Evolutionary conservation across 1,284 basidiomycete genomes (phyloP).

Genomic region (Tilletia indica): DNA sequence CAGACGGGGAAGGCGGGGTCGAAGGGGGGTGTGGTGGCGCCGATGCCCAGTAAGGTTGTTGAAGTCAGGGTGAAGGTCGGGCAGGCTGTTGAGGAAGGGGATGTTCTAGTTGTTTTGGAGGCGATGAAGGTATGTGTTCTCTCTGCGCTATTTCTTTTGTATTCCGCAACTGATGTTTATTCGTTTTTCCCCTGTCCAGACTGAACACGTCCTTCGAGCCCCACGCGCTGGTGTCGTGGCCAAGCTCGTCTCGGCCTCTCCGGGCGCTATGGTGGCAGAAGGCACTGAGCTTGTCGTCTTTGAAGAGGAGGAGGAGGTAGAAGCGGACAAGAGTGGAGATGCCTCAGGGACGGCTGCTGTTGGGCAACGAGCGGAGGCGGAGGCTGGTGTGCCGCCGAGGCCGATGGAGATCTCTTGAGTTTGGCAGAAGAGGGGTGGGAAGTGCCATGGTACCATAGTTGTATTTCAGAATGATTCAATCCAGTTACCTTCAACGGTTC

Average conservation of each 20-base stretch:
- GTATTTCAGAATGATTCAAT: too few species aligned
- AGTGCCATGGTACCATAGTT: too few species aligned
- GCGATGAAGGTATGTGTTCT: conserved; percentile 73
- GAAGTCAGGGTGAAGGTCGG: conserved; percentile 76
- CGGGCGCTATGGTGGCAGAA: conserved; percentile 85
- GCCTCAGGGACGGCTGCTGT: neutral
- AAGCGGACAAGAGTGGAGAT: neutral
- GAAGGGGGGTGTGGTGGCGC: conserved; percentile 19
- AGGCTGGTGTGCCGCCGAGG: neutral
- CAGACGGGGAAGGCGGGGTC: neutral
- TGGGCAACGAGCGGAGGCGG: neutral
- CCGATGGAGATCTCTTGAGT: neutral
- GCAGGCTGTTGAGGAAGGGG: conserved; percentile 74
- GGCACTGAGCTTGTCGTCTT: conserved; percentile 71
- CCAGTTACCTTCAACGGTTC: too few species aligned
- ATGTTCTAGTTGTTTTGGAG: conserved; percentile 78
- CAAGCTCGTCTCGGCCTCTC: conserved; percentile 63
- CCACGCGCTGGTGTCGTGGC: conserved; percentile 67
- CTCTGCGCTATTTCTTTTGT: too few species aligned
- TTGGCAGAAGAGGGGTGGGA: too few species aligned
- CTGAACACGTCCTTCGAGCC: conserved; percentile 68
- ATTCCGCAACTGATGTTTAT: neutral
- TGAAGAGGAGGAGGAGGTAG: conserved; percentile 27
- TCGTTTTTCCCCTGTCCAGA: conserved; percentile 58
- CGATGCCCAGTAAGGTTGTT: conserved; percentile 59